These are phyloP conservation scores for Lagerstroemia speciosa DNA, from an alignment of 345 rosid genomes.

Conservation along the genomic window DNA sequence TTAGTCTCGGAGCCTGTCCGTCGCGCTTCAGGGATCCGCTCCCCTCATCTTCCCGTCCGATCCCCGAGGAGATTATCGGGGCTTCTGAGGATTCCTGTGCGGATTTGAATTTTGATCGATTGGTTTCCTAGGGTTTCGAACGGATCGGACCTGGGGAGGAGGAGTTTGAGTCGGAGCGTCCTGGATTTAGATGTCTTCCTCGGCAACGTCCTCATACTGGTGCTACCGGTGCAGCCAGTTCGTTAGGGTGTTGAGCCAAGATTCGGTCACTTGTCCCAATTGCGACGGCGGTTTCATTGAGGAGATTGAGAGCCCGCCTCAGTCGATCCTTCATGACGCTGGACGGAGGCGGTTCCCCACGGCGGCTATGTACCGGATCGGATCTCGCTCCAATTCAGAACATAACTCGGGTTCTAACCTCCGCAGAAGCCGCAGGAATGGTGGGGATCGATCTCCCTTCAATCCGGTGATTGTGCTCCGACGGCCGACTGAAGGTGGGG, in stretches of 20 bases:
- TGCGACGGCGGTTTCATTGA: conserved; percentile 78
- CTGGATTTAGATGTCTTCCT: conserved; percentile 39
- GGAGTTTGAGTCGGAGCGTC: not conserved
- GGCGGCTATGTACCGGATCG: conserved; percentile 35
- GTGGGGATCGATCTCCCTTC: conserved; percentile 57
- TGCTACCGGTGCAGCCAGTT: conserved; percentile 75
- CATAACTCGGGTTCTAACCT: conserved; percentile 8
- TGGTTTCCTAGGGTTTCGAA: not conserved
- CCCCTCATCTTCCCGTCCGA: not conserved
- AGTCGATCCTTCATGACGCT: conserved; percentile 20
- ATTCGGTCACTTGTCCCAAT: conserved; percentile 51
- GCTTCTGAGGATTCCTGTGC: not conserved
- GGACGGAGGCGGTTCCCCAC: conserved; percentile 30
- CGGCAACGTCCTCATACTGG: conserved; percentile 67
- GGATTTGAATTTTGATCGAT: not conserved
- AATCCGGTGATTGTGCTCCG: conserved; percentile 81
- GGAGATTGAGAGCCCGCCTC: conserved; percentile 39
- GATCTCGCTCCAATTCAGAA: conserved; percentile 13
- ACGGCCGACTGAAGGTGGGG: conserved; percentile 29
- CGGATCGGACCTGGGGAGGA: conserved; percentile 4
- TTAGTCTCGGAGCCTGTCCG: not conserved
- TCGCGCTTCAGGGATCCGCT: not conserved
- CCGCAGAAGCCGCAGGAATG: conserved; percentile 31
- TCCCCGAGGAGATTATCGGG: not conserved
- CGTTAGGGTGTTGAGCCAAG: conserved; percentile 41